Evolutionary conservation across 1,139 yeast genomes (phyloP), one percentile per base, ranked within the genome.

Genomic region (Sugiyamaella neomexicana): DNA sequence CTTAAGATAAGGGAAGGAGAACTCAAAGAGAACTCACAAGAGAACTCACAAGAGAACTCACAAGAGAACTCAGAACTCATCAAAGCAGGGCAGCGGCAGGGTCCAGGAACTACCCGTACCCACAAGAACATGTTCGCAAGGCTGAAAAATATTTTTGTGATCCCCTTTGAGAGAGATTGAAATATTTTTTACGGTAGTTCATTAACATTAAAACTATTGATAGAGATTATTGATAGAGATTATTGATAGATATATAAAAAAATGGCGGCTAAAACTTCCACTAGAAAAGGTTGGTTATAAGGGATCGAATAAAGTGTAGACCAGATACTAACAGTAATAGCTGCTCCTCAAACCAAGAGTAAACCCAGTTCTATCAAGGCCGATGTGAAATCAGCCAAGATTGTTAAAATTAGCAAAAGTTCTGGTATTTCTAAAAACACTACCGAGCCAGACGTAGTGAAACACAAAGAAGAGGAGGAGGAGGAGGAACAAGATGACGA

Each of bases 401-500:
- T 20, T 20, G 25, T 20, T 3, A 20, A 20, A 20, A 20, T 5
- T 20, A 20, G 25, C 58, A 32, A 49, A 46, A 32, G 32, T 13
- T 9, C 25, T 52, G 37, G 48, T 38, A 58, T 15, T 15, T 2
- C 31, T 17, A 47, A 47, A 20, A 40, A 47, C 29, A 7, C 37
- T 36, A 29, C 38, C 20, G 50, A 55, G 41, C 50, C 39, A 15
- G 50, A 42, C 13, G 53, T 40, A 12, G 57, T 53, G 43, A 44
- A 53, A 5, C 31, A 5, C 56, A 54, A 57, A 53, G 56, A 45
- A 10, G 23, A 46, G 29, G 55, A 52, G 15, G 52, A 36, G 9
- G 41, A 46, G 5, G 43, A 20, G 10, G 70, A 66, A 23, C 65
- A 68, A 54, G 72, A 69, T 54, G 68, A 68, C 43, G 76, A 72